Base-by-base conservation (phyloP, 2,329 filamentous ascomycete genomes). In the Ophiostoma sp. region DNA sequence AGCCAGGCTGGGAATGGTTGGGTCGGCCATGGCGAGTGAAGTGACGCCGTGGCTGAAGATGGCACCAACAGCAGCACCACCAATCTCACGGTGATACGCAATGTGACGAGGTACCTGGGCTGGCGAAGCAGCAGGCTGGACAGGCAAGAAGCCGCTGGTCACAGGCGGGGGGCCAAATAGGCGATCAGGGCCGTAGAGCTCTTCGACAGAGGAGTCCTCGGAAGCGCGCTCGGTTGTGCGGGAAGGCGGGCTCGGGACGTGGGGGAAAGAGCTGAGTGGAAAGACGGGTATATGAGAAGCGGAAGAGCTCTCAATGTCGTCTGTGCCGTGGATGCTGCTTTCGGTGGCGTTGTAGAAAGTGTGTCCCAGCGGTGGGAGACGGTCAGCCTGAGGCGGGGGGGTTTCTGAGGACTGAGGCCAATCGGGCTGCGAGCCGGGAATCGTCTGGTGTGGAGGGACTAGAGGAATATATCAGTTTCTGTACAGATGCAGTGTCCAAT, bases 171-270 rank as follows among this genome's bases (percentile, higher is more conserved):
- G 76, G 5, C 76, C 76, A 71, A 76, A 78, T 14, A 79, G 75
- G 68, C 78, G 77, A 63, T 81, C 79, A 6, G 79, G 78, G 3
- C 79, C 81, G 76, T 83, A 81, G 42, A 81, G 75, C 69, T 83
- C 81, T 65, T 77, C 71, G 41, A 82, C 80, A 62, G 76, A 72
- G 27, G 74, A 42, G 5, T 36, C 62, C 5, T 41, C 74, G 7
- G 74, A 74, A 14, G 76, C 73, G 42, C 77, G 4, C n/a, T 65
- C 65, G 9, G 40, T 52, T 5, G 62, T 14, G n/a, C 47, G 12
- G 1, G 45, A 76, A 9, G 78, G 78, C 45, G 79, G 80, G 18
- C 80, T 79, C 1, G 80, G 79, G 1, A 77, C 77, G 72, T 74
- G 76, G 7, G 76, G 77, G 42, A 76, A 70, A 62, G 38, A n/a